Percentiles rank a stretch among this genome's conserved stretches.
Evolutionary conservation across 2,329 filamentous ascomycete species (phyloP).

Genomic region (Aspergillaceae sp.): DNA sequence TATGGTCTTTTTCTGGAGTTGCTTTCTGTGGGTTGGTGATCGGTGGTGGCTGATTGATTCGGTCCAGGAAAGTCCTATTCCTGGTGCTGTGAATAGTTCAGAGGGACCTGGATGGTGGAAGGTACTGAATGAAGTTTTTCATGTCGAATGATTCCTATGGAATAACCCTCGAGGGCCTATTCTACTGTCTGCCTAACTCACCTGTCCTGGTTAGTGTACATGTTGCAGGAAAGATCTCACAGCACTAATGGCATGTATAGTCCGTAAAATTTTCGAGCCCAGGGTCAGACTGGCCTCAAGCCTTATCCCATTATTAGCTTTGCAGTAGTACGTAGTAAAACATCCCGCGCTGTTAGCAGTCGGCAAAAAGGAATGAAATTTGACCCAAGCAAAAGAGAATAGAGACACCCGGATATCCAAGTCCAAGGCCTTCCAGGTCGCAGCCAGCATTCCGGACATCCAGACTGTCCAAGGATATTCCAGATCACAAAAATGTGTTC

Average conservation of each 20-base stretch:
- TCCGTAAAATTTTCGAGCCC: too few species aligned
- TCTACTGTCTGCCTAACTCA: too few species aligned
- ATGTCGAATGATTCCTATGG: conserved; percentile 15
- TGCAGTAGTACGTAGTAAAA: neutral
- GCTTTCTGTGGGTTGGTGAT: neutral
- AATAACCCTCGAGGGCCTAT: neutral
- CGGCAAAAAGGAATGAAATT: neutral
- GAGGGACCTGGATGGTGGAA: conserved; percentile 32
- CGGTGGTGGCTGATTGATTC: too few species aligned
- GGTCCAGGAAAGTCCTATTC: conserved; percentile 22
- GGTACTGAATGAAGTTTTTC: conserved; percentile 27
- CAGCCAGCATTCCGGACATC: conserved; percentile 2
- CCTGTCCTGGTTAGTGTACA: too few species aligned
- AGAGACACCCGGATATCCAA: neutral
- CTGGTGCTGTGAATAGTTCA: conserved; percentile 24
- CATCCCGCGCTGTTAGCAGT: neutral
- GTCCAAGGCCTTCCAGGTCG: conserved; percentile 1
- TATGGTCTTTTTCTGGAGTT: neutral
- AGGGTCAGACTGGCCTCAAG: too few species aligned
- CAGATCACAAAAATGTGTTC: neutral
- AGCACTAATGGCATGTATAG: too few species aligned
- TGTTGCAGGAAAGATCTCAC: too few species aligned
- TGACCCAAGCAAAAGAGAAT: neutral
- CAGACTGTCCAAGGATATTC: neutral
- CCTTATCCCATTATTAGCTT: neutral